A percentile compares a stretch with the other conserved stretches of the same genome.
Conservation (phyloP, 2,329 filamentous ascomycete species). For the Cryphonectria naterciae region DNA sequence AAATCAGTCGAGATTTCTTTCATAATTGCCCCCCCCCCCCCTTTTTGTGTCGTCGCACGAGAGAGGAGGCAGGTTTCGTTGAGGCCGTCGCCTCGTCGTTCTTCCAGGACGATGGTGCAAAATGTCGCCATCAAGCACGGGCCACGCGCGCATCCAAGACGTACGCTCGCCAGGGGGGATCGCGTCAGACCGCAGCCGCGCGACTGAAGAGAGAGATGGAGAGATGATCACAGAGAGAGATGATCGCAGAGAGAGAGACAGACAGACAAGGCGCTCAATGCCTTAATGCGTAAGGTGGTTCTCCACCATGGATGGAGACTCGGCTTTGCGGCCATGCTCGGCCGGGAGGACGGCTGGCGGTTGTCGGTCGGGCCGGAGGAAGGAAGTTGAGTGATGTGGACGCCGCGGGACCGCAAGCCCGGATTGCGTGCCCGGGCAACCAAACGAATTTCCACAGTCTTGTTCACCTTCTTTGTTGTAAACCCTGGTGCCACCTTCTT, state of each 20-base stretch:
- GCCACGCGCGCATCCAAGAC: not conserved
- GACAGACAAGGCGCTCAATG: not conserved
- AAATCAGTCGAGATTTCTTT: not conserved
- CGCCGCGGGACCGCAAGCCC: constrained; percentile 9
- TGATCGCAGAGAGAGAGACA: not conserved
- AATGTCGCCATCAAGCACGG: constrained; percentile 15
- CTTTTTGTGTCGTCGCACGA: not conserved
- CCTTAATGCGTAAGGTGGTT: constrained; percentile 1
- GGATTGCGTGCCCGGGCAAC: constrained; percentile 22
- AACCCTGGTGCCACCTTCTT: constrained; percentile 10
- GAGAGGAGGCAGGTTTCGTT: not conserved
- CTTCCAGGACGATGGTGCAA: constrained; percentile 2
- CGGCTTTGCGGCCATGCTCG: constrained; percentile 11
- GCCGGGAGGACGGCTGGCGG: constrained; percentile 22
- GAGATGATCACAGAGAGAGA: not conserved
- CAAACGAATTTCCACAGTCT: not conserved
- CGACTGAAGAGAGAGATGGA: not conserved
- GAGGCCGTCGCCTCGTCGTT: not conserved
- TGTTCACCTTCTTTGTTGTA: not conserved
- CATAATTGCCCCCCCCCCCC: not conserved
- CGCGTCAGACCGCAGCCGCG: not conserved
- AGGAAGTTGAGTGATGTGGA: constrained; percentile 3
- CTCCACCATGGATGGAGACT: constrained; percentile 11
- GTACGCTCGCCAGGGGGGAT: not conserved
- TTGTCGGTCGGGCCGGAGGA: constrained; percentile 23